Base-by-base conservation (phyloP, 345 rosid genomes). In the Citrus sinensis region DNA sequence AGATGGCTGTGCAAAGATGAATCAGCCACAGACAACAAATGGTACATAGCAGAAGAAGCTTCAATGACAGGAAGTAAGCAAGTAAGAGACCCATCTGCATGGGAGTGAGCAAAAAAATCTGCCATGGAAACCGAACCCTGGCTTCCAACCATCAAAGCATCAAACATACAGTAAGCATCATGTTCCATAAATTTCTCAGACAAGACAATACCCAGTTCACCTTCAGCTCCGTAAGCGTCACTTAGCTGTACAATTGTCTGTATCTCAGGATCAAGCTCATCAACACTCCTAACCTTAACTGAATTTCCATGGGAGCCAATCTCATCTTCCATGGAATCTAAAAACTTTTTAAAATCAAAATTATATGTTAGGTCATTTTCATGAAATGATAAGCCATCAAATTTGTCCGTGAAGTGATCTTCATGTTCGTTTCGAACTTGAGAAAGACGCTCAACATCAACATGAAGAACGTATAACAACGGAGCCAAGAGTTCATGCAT, bases 401-500 rank as follows among this genome's bases (percentile, higher is more conserved):
- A 96, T 84, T 87, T 90, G 82, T 96, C 99, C 2, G 87, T 87
- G 86, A 96, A 96, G 77, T 90, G 93, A 71, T 91, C 98, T 80
- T 96, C 95, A 70, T 96, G 86, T 42, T 82, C 87, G 77, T 89
- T 89, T 71, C 93, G 92, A 42, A 96, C 97, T 89, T 92, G 91
- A 79, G 89, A 87, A 73, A 96, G 95, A 79, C 80, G 94, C 30
- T 90, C 90, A 1, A 89, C 83, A 83, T 96, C 99, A 27, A 94
- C 92, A 69, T 96, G 99, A 72, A 96, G 98, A 70, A 96, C 99
- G 51, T 90, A 96, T 6, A 96, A 85, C 61, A 96, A 70, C 34
- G 99, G 99, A 35, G 99, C 99, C 88, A 96, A 83, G 68, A 96
- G 95, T 85, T 96, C 99, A 70, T 96, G 99, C 99, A 96, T 94